phyloP scores from a whole-genome alignment of 768 basidiomycete species.

The Kwoniella dendrophila region DNA sequence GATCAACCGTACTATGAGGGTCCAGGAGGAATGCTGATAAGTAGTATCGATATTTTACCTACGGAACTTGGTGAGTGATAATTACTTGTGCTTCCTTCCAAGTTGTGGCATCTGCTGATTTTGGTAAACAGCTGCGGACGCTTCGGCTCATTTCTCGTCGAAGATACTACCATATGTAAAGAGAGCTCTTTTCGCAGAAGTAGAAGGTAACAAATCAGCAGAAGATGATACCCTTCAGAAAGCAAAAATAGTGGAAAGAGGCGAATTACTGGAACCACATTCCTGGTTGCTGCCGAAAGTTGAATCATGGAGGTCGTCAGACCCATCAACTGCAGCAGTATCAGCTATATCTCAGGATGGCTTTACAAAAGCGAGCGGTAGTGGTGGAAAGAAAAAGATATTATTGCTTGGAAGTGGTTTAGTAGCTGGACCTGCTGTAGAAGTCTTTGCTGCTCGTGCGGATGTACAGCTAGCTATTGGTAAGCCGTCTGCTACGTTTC shows the following conservation, averaged over 20 bases:
- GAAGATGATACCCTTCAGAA: slow-evolving; percentile 60
- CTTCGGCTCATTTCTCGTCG: slow-evolving; percentile 73
- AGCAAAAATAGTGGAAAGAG: slow-evolving; percentile 71
- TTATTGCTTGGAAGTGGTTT: slow-evolving; percentile 91
- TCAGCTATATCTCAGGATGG: not conserved
- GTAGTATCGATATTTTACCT: slow-evolving; percentile 89
- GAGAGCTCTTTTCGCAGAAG: slow-evolving; percentile 59
- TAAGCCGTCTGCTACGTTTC: slow-evolving; percentile 57
- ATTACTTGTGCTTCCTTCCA: not conserved
- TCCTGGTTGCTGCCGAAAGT: slow-evolving; percentile 66
- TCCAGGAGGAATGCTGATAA: slow-evolving; percentile 65
- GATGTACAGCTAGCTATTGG: slow-evolving; percentile 77
- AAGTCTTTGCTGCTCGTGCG: slow-evolving; percentile 66
- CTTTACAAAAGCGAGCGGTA: not conserved
- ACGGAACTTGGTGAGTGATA: slow-evolving; percentile 64
- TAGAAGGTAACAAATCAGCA: slow-evolving; percentile 45
- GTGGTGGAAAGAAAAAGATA: slow-evolving; percentile 62
- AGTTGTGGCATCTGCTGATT: not conserved
- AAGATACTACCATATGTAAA: slow-evolving; percentile 71
- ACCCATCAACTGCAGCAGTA: not conserved
- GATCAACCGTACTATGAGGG: slow-evolving; percentile 66
- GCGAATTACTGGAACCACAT: slow-evolving; percentile 63
- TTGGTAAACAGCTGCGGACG: slow-evolving; percentile 63
- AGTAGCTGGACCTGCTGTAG: slow-evolving; percentile 86
- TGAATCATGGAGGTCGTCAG: slow-evolving; percentile 17